Base-by-base conservation (phyloP, 75 land plant species). In the Cryptomeria japonica region DNA sequence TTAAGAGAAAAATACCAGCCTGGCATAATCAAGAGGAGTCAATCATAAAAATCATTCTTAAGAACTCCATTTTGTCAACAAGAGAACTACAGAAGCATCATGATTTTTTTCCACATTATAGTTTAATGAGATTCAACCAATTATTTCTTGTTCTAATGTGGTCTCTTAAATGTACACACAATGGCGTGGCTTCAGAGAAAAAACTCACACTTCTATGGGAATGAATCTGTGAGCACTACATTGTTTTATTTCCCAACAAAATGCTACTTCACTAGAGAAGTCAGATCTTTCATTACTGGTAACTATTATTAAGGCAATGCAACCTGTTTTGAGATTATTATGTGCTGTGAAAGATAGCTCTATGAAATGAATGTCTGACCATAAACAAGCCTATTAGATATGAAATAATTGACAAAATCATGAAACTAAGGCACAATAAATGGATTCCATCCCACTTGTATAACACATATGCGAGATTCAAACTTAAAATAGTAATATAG, bases 201-300 rank as follows among this genome's bases (percentile, higher is more conserved):
- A 22, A 25, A 64, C 6, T 61, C 28, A 25, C 28, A 25, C 70
- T 28, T 19, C 61, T 61, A 61, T 6, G 70, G 9, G 70, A 64
- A 64, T 28, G 31, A 64, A 22, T 64, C 13, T 51, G 15, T 51
- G 55, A 51, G 16, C 55, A 0, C 55, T 13, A 14, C 15, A 14
- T 51, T 12, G 13, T 51, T 14, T 51, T 51, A 25, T 64, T 25
- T 64, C 70, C 70, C 70, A 64, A 64, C 8, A 6, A 78, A 78
- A 78, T 78, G 42, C 80, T 38, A 37, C 80, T 78, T 78, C 80
- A 78, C 42, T 78, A 78, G 25, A 36, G 25, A 78, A 78, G 42
- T 15, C 41, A 78, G 25, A 78, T 15, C 41, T 78, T 78, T 78
- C 41, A 19, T 78, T 38, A 78, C 38, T 11, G 5, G 80, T 78